Percentiles rank a stretch among this genome's conserved stretches.
phyloP scores from a whole-genome alignment of 495 filamentous ascomycete genomes.

The Stereocaulon alpinum region DNA sequence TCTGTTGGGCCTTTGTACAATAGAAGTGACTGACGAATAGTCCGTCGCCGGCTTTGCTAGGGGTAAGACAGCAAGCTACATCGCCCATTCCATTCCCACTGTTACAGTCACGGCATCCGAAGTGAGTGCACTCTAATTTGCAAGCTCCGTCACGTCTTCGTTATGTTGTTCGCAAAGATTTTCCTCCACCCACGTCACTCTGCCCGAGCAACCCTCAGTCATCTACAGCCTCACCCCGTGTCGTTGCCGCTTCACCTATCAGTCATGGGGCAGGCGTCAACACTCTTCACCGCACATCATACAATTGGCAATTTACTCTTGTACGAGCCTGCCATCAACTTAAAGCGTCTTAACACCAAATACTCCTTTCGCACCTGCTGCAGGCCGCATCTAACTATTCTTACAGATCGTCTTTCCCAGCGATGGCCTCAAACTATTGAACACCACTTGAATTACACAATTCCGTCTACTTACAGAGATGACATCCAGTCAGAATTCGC shows the following conservation, averaged over 20 bases:
- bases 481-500: constrained; percentile 15
- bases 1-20: not conserved
- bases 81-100: not conserved
- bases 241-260: not conserved
- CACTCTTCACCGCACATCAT: not conserved
- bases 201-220: not conserved
- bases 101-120: not conserved
- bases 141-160: not conserved
- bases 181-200: not conserved
- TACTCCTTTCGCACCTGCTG: not conserved
- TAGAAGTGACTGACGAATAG: not conserved
- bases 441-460: not conserved
- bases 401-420: not conserved
- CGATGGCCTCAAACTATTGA: not conserved
- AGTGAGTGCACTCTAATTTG: not conserved
- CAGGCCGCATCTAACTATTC: not conserved
- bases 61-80: not conserved
- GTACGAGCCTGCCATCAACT: not conserved
- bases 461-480: constrained; percentile 3
- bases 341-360: not conserved
- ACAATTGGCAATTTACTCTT: not conserved
- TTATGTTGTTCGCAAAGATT: not conserved
- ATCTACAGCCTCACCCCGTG: too few relatives aligned
- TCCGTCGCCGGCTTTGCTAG: not conserved
- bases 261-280: not conserved